Percentiles rank a stretch among this genome's conserved stretches.
Evolutionary conservation across 768 basidiomycete species (phyloP).

Genomic region (Gymnopilus dilepis): DNA sequence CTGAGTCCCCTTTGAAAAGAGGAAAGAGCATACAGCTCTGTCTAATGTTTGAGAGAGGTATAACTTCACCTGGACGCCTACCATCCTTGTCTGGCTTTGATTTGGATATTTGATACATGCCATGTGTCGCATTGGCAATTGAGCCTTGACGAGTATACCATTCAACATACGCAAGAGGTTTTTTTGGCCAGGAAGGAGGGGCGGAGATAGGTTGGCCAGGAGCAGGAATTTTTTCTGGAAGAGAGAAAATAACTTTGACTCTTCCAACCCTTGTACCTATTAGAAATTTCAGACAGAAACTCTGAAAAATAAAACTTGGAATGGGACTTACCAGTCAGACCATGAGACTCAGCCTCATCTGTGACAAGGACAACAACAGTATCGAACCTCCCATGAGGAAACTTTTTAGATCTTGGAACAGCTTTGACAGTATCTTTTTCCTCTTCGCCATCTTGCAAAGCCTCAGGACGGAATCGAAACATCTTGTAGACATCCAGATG

Average conservation of each 20-base stretch:
- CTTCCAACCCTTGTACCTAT: neutral
- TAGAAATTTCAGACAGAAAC: no score
- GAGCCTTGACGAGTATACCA: constrained; percentile 7
- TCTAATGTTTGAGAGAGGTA: constrained; percentile 11
- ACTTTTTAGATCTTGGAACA: constrained; percentile 9
- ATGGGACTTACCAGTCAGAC: constrained; percentile 21
- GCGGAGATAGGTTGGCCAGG: neutral
- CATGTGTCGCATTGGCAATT: neutral
- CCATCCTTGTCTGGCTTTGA: neutral
- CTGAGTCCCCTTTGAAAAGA: neutral
- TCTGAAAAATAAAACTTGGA: no score
- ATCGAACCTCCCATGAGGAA: constrained; percentile 24
- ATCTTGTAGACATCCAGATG: constrained; percentile 24
- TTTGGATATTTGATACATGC: constrained; percentile 13
- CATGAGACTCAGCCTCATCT: constrained; percentile 24
- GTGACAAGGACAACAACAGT: constrained; percentile 24
- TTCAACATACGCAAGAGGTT: constrained; percentile 22
- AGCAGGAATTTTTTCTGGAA: constrained; percentile 16
- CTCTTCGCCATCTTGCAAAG: constrained; percentile 25
- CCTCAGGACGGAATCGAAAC: constrained; percentile 25
- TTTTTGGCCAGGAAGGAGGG: constrained; percentile 20
- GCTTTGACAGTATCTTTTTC: constrained; percentile 23
- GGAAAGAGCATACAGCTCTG: constrained; percentile 21
- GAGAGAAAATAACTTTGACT: constrained; percentile 26
- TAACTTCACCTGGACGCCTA: constrained; percentile 7